A percentile compares a stretch with the other conserved stretches of the same genome.
phyloP scores from a whole-genome alignment of 2,329 filamentous ascomycete species.

The Chalaropsis thielavioides region DNA sequence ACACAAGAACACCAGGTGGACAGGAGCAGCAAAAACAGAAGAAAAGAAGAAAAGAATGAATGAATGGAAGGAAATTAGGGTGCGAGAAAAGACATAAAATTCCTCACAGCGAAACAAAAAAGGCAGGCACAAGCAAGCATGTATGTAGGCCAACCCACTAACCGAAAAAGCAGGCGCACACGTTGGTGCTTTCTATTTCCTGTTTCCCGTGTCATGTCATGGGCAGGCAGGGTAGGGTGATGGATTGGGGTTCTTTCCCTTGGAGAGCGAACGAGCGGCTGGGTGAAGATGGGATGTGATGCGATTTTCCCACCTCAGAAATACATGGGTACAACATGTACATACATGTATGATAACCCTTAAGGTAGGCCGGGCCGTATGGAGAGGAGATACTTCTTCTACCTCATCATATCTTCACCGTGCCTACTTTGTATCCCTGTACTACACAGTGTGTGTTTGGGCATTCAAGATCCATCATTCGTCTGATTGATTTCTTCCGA shows the following conservation, averaged over 20 bases:
- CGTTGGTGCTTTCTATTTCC: not conserved
- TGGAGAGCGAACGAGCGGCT: too few species aligned
- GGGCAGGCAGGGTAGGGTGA: too few species aligned
- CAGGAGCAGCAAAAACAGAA: not conserved
- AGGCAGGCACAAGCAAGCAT: not conserved
- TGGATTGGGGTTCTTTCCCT: too few species aligned
- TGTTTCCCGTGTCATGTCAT: too few species aligned
- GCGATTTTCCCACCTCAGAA: too few species aligned
- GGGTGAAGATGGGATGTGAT: too few species aligned
- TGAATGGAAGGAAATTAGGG: not conserved
- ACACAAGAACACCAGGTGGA: not conserved
- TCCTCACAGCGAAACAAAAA: not conserved
- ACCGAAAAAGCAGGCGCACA: not conserved
- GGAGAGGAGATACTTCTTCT: too few species aligned
- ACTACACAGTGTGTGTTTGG: not conserved
- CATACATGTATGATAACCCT: too few species aligned
- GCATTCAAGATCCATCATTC: not conserved
- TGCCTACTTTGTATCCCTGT: not conserved
- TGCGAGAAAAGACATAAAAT: not conserved
- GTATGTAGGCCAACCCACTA: not conserved
- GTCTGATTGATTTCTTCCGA: not conserved
- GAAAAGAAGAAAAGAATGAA: not conserved
- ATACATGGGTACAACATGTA: too few species aligned
- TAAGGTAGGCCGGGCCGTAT: too few species aligned
- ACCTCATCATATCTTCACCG: not conserved